Percentiles rank a stretch among this genome's conserved stretches.
These are phyloP conservation scores for Fusarium cicatricum DNA, from an alignment of 2,329 filamentous ascomycete genomes.

Conservation along the genomic window DNA sequence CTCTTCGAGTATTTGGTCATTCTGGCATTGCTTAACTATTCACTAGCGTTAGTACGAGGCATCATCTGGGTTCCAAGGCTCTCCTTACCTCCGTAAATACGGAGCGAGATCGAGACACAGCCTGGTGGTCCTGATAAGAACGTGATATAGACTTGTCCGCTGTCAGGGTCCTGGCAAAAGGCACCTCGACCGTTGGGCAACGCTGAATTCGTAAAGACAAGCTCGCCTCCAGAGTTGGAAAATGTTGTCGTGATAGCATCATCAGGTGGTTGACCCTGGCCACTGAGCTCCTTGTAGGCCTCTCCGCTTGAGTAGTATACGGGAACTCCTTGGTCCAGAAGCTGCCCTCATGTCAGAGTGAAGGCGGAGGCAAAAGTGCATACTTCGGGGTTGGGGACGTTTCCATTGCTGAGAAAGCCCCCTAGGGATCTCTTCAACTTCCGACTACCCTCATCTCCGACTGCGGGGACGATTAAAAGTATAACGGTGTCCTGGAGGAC, in stretches of 20 bases:
- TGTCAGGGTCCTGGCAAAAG: not conserved
- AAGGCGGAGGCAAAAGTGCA: not conserved
- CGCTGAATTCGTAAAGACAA: not conserved
- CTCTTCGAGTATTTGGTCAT: too few relatives aligned
- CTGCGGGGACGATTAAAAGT: too few relatives aligned
- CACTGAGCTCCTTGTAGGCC: not conserved
- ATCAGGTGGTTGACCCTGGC: not conserved
- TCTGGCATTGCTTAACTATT: too few relatives aligned
- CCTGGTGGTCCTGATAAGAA: not conserved
- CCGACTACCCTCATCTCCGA: too few relatives aligned
- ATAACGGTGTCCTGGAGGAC: not conserved
- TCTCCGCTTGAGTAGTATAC: not conserved
- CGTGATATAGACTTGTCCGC: not conserved
- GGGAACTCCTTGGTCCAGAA: not conserved
- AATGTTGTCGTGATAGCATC: not conserved
- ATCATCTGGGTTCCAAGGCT: too few relatives aligned
- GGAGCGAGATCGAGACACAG: too few relatives aligned
- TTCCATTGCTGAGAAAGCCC: not conserved
- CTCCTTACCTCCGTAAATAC: too few relatives aligned
- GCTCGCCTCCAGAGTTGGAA: not conserved
- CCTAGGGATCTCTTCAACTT: not conserved
- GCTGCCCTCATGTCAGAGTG: not conserved
- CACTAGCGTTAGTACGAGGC: too few relatives aligned
- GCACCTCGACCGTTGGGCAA: not conserved
- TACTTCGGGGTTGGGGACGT: not conserved